These are phyloP conservation scores for Mycena haematopus DNA, from an alignment of 768 basidiomycete species.

Conservation along the genomic window DNA sequence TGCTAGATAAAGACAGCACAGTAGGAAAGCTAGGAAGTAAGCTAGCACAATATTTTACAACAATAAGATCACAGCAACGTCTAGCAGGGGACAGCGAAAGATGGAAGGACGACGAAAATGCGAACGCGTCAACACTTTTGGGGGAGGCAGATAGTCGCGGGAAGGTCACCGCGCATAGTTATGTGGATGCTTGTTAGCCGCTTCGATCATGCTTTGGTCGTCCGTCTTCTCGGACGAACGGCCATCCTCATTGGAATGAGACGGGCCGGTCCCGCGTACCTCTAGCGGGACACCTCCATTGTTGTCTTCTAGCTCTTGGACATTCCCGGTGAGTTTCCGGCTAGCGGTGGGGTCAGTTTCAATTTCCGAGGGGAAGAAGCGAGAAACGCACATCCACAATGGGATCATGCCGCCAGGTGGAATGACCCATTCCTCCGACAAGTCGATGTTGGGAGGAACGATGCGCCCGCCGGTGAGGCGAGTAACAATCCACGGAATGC, in stretches of 20 bases:
- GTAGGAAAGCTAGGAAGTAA: not conserved
- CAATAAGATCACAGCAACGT: conserved; percentile 10
- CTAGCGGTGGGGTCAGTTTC: not conserved
- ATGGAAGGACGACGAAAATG: not conserved
- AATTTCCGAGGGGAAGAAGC: not conserved
- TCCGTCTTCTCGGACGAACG: conserved; percentile 30
- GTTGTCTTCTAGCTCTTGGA: conserved; percentile 4
- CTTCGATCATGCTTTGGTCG: conserved; percentile 21
- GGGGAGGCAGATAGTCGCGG: not conserved
- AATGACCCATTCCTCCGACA: conserved; percentile 71
- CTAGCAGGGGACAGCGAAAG: conserved; percentile 2
- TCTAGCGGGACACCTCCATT: conserved; percentile 17
- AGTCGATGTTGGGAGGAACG: conserved; percentile 66
- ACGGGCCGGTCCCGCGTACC: conserved; percentile 20
- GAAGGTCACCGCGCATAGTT: conserved; percentile 19
- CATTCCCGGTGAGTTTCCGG: conserved; percentile 14
- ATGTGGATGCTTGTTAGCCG: conserved; percentile 10
- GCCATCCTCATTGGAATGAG: conserved; percentile 16
- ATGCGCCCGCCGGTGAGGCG: conserved; percentile 65
- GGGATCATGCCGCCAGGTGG: conserved; percentile 77
- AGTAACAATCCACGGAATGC: conserved; percentile 59
- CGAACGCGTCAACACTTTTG: conserved; percentile 5
- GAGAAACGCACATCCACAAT: conserved; percentile 63
- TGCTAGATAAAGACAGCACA: not conserved
- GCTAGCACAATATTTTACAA: conserved; percentile 1